A percentile compares a stretch with the other conserved stretches of the same genome.
Evolutionary conservation across 1,139 yeast genomes (phyloP).

Genomic region (Arxiozyma heterogenica): DNA sequence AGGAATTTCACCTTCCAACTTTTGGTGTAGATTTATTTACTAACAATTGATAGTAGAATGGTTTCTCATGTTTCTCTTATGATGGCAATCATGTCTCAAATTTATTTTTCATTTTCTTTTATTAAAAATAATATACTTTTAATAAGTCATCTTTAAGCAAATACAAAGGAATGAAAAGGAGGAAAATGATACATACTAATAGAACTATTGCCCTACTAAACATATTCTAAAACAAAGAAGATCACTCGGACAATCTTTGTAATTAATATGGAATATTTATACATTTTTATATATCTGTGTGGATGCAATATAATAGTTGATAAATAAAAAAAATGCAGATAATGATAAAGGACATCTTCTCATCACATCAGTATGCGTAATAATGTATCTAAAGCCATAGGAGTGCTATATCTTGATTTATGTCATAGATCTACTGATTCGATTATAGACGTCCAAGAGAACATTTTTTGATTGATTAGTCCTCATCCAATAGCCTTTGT

Average conservation of each 20-base stretch:
- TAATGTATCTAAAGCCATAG: not conserved
- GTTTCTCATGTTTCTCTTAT: too few species aligned
- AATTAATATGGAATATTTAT: not conserved
- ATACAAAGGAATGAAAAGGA: not conserved
- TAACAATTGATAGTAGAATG: too few species aligned
- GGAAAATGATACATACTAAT: too few species aligned
- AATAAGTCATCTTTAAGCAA: not conserved
- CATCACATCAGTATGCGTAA: not conserved
- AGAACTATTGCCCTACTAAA: too few species aligned
- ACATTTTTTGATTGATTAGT: slow-evolving; percentile 24
- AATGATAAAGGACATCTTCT: not conserved
- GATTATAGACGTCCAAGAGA: slow-evolving; percentile 26
- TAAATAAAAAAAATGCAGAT: not conserved
- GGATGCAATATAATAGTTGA: not conserved
- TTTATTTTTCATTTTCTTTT: too few species aligned
- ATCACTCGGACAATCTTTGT: not conserved
- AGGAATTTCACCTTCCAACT: too few species aligned
- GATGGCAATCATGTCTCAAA: not conserved
- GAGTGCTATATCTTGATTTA: not conserved
- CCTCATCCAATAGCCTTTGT: slow-evolving; percentile 49
- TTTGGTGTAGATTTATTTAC: too few species aligned
- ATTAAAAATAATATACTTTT: too few species aligned
- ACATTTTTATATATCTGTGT: not conserved
- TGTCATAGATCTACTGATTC: slow-evolving; percentile 14
- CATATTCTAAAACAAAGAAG: too few species aligned